Evolutionary conservation across 2,329 filamentous ascomycete species (phyloP).

Genomic region (Ophiocordyceps camponoti-rufipedis): DNA sequence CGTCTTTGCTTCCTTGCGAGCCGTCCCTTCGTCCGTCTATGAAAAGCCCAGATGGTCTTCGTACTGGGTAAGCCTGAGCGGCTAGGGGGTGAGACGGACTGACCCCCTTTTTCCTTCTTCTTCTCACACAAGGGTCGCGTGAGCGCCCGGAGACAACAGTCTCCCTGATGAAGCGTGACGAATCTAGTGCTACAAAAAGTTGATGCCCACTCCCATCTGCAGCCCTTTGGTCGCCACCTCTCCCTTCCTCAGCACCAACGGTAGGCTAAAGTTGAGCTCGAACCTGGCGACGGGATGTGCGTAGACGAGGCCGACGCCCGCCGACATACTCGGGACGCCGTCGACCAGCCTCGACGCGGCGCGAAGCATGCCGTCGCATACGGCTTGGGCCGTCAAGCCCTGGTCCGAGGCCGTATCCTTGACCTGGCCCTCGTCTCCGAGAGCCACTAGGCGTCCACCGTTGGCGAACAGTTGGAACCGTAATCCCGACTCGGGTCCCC

Average conservation of each 20-base stretch:
- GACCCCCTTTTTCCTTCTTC: background rate
- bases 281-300: conserved; percentile 86
- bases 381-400: conserved; percentile 21
- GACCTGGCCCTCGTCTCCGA: conserved; percentile 40
- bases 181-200: conserved; percentile 51
- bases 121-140: background rate
- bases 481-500: conserved; percentile 67
- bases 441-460: conserved; percentile 64
- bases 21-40: background rate
- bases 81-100: background rate
- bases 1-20: background rate
- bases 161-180: background rate
- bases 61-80: background rate
- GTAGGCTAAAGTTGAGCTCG: conserved; percentile 88
- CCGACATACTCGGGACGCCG: conserved; percentile 68
- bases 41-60: background rate
- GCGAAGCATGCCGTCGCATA: conserved; percentile 32
- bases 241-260: conserved; percentile 60
- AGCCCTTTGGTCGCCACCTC: conserved; percentile 84
- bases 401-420: conserved; percentile 14
- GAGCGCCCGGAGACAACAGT: background rate
- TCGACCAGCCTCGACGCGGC: conserved; percentile 55
- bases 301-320: conserved; percentile 82
- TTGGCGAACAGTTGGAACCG: conserved; percentile 85
- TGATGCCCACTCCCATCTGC: conserved; percentile 90